Base-by-base conservation (phyloP, 129 eudicot species). In the Oenanthe sinensis region DNA sequence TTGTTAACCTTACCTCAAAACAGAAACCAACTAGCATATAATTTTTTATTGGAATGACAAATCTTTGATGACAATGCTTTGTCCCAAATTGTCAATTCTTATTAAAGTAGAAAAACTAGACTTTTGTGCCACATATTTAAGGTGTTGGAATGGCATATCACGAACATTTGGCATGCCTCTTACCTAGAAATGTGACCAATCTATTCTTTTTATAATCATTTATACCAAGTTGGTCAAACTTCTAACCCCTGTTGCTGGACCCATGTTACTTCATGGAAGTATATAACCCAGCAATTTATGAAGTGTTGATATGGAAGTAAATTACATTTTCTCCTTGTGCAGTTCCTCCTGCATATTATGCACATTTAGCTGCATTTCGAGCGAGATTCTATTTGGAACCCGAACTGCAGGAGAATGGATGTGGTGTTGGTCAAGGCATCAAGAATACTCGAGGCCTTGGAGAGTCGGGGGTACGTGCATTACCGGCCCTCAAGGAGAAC, bases 341-440 rank as follows among this genome's bases (percentile, higher is more conserved):
- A 90, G 96, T 88, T 65, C 96, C 92, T 52, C 96, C 96, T 10
- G 96, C 96, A 9, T 90, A 90, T 74, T 90, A 90, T 75, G 96
- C 96, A 10, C 96, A 90, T 74, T 82, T 90, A 69, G 96, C 96
- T 76, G 96, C 96, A 20, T 90, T 90, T 78, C 83, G 96, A 80
- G 96, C 96, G 12, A 83, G 96, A 84, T 90, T 86, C 84, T 90
- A 90, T 72, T 80, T 88, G 82, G 96, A 90, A 74, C 89, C 92
- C 8, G 89, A 85, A 50, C 48, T 68, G 62, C 88, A 82, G 68
- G 92, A 90, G 15, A 86, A 67, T 49, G 83, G 84, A 4, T 37
- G 75, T 39, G 36, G 74, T 77, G 79, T 26, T 28, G 84, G 80
- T 77, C 45, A 83, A 74, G 49, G 79, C 75, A 80, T 68, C 13